Percentiles rank a stretch among this genome's conserved stretches.
phyloP scores from a whole-genome alignment of 2,329 filamentous ascomycete species.

The Paramyrothecium sp. region DNA sequence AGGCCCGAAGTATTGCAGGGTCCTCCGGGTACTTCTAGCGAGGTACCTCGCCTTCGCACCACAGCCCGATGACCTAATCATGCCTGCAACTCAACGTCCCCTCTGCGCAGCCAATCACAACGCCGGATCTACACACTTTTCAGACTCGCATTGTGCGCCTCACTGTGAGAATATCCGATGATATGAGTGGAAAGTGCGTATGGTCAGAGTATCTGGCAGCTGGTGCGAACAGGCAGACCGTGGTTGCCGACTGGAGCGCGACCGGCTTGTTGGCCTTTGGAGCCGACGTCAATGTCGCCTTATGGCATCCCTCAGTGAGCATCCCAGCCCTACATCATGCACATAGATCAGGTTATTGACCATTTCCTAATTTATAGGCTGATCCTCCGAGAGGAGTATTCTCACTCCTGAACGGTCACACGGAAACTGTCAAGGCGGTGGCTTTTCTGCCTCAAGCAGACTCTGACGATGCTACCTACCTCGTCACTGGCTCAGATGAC shows the following conservation, averaged over 20 bases:
- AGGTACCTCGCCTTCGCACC: too few species aligned
- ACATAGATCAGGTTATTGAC: slow-evolving; percentile 9
- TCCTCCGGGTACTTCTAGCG: too few species aligned
- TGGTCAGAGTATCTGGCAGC: slow-evolving; percentile 62
- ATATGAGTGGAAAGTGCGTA: slow-evolving; percentile 27
- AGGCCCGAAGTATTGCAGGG: neutral
- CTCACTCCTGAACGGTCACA: slow-evolving; percentile 71
- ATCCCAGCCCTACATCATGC: slow-evolving; percentile 5
- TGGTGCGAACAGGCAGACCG: slow-evolving; percentile 87
- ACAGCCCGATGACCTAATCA: neutral
- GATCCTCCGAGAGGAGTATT: slow-evolving; percentile 55
- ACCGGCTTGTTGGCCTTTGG: slow-evolving; percentile 81
- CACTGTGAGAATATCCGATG: slow-evolving; percentile 9
- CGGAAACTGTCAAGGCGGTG: slow-evolving; percentile 77
- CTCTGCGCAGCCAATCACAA: slow-evolving; percentile 32
- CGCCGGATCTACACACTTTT: slow-evolving; percentile 28
- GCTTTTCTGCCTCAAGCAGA: slow-evolving; percentile 64
- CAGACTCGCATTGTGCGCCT: slow-evolving; percentile 24
- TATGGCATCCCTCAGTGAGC: slow-evolving; percentile 80
- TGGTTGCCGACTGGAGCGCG: slow-evolving; percentile 83
- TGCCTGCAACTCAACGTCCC: slow-evolving; percentile 10
- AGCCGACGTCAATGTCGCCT: slow-evolving; percentile 80
- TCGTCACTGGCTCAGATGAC: slow-evolving; percentile 83
- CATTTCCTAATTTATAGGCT: slow-evolving; percentile 24
- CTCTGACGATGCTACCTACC: slow-evolving; percentile 46